Conservation (phyloP, 2,329 filamentous ascomycete genomes). For the Exophiala bonariae region DNA sequence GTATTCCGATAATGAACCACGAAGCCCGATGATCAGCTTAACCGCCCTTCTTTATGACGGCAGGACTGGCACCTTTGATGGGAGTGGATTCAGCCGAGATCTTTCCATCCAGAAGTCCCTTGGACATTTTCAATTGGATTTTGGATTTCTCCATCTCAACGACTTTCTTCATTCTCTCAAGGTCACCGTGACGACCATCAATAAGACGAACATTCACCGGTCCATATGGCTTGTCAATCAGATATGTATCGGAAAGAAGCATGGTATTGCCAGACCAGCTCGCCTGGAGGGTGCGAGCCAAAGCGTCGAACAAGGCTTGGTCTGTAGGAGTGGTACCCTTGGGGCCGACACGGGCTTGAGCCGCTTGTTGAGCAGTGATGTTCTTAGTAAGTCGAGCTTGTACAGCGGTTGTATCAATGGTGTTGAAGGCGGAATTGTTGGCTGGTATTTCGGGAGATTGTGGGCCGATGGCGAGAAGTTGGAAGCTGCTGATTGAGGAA, state of each 20-base stretch:
- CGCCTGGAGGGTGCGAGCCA: constrained; percentile 60
- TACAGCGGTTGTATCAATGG: constrained; percentile 56
- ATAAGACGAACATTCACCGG: constrained; percentile 53
- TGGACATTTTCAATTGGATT: constrained; percentile 31
- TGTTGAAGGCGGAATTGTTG: constrained; percentile 46
- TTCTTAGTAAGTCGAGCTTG: constrained; percentile 57
- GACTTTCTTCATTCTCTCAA: constrained; percentile 49
- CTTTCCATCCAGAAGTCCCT: constrained; percentile 21
- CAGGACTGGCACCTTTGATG: constrained; percentile 6
- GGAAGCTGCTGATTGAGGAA: constrained; percentile 58
- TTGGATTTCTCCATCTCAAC: constrained; percentile 52
- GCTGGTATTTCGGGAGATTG: constrained; percentile 40
- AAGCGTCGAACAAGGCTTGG: constrained; percentile 64
- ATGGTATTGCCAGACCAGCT: constrained; percentile 61
- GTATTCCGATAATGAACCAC: no score
- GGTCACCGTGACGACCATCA: constrained; percentile 40
- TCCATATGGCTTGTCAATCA: constrained; percentile 59
- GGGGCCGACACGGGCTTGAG: constrained; percentile 55
- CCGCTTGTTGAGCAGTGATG: constrained; percentile 57
- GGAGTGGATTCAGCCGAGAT: constrained; percentile 12
- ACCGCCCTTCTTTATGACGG: constrained; percentile 22
- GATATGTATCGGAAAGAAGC: constrained; percentile 60
- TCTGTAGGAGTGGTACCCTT: constrained; percentile 62
- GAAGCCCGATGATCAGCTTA: not conserved
- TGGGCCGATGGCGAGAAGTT: constrained; percentile 49